phyloP scores from a whole-genome alignment of 1,139 yeast species.

The Geotrichum aggregatum region DNA sequence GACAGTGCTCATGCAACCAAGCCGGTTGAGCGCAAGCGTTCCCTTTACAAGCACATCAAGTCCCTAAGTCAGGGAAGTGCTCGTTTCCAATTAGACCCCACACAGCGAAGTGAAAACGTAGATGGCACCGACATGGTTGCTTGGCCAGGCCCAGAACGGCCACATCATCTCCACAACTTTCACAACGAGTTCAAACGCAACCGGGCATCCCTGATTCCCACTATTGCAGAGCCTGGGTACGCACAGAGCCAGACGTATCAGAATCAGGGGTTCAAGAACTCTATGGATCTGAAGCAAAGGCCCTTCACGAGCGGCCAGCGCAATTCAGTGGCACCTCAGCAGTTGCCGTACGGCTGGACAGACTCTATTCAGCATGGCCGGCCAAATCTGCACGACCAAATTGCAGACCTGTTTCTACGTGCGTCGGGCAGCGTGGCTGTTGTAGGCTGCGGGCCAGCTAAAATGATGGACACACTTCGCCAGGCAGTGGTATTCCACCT shows the following conservation, averaged over 20 bases:
- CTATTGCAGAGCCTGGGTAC: too few species aligned
- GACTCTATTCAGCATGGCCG: constrained; percentile 21
- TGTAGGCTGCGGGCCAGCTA: constrained; percentile 41
- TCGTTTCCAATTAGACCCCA: constrained; percentile 11
- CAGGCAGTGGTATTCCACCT: constrained; percentile 31
- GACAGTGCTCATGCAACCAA: constrained; percentile 4
- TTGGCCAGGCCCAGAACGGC: constrained; percentile 16
- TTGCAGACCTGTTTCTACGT: constrained; percentile 28
- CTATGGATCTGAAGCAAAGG: too few species aligned
- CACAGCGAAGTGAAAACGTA: constrained; percentile 18
- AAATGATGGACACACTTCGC: constrained; percentile 39
- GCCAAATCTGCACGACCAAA: constrained; percentile 29
- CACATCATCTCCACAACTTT: too few species aligned
- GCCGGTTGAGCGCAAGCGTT: constrained; percentile 13
- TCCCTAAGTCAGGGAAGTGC: constrained; percentile 19
- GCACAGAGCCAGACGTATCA: too few species aligned
- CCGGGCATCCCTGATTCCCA: too few species aligned
- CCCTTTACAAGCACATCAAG: constrained; percentile 17
- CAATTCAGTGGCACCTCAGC: constrained; percentile 10
- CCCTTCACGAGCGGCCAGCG: background rate
- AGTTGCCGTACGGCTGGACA: constrained; percentile 11
- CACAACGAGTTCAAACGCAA: too few species aligned
- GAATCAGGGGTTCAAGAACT: too few species aligned
- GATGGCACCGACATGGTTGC: constrained; percentile 21
- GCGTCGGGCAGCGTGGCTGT: constrained; percentile 37